A percentile compares a stretch with the other conserved stretches of the same genome.
Evolutionary conservation across 2,329 filamentous ascomycete species (phyloP).

Genomic region (Botryotinia globosa): DNA sequence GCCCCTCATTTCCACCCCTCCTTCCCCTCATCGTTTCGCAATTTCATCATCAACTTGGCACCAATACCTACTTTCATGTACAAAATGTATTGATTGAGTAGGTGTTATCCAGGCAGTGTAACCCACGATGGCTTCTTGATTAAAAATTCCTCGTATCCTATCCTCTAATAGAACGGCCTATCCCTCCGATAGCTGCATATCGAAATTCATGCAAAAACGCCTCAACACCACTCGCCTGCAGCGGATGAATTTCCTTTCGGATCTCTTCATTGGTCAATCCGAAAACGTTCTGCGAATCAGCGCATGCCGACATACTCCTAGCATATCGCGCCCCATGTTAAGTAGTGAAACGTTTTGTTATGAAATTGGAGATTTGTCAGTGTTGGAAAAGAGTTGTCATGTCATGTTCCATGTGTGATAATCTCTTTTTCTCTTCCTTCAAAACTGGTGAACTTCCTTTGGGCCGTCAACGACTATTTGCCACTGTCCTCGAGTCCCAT

Average conservation of each 20-base stretch:
- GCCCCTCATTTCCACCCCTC: slow-evolving; percentile 13
- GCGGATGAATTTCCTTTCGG: slow-evolving; percentile 11
- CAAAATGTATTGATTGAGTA: slow-evolving; percentile 1
- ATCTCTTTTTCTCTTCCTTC: not conserved
- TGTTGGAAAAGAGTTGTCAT: not conserved
- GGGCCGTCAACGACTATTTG: not conserved
- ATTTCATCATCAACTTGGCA: slow-evolving; percentile 11
- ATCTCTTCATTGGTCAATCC: slow-evolving; percentile 26
- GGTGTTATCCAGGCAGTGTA: slow-evolving; percentile 1
- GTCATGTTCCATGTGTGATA: not conserved
- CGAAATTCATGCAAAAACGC: slow-evolving; percentile 32
- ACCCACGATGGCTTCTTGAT: slow-evolving; percentile 8
- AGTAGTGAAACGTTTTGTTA: slow-evolving; percentile 2
- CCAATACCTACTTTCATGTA: not conserved
- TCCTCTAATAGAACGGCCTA: slow-evolving; percentile 12
- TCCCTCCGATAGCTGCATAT: slow-evolving; percentile 14
- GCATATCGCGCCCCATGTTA: slow-evolving; percentile 11
- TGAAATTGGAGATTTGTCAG: slow-evolving; percentile 19
- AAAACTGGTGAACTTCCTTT: not conserved
- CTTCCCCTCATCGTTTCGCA: slow-evolving; percentile 16
- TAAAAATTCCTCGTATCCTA: slow-evolving; percentile 1
- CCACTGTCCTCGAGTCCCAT: not conserved
- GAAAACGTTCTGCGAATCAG: slow-evolving; percentile 26
- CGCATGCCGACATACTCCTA: slow-evolving; percentile 22
- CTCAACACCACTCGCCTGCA: slow-evolving; percentile 24